Evolutionary conservation across 108 stramenopile genomes (phyloP), one percentile per base, ranked within the genome.

Genomic region (Nitzschia sp.): DNA sequence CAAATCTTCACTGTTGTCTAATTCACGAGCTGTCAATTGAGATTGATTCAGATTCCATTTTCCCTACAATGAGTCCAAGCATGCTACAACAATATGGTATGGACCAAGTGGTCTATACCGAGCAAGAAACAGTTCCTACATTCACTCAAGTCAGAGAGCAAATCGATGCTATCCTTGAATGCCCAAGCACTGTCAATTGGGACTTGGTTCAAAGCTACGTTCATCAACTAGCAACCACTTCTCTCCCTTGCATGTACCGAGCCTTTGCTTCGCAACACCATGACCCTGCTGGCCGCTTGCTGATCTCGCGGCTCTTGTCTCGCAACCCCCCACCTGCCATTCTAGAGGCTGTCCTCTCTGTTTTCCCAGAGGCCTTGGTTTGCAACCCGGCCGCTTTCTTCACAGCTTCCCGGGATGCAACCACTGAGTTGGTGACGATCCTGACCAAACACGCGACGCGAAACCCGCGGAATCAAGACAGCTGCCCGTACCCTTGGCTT

Each of bases 401-500:
- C 44, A 44, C 48, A 24, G 74, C 74, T 19, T 73, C 41, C 14
- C 20, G 40, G 39, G 14, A 56, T 42, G 59, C 58, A 15, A 20
- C 39, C 17, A 11, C 29, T 3, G 42, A 68, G 10, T 25, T 68
- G 20, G 21, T 68, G 3, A 15, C 43, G 14, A 8, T 11, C 10
- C 53, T 75, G 61, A 25, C 62, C 14, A 22, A 38, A 10, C 56
- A 69, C 48, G 41, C 34, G 12, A 11, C 53, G 25, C 15, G 40
- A 20, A 41, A 43, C 43, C 12, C 14, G 14, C 21, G 6, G 0
- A 29, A 3, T 15, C 1, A 43, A 24, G 63, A 51, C 19, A 26
- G 15, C 12, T 75, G 74, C 21, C 74, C 74, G 15, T 75, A 68
- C 40, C 74, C 74, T 14, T 75, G 66, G 66, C 38, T 75, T 26